Conservation (phyloP, 805 yeast species). For the Wickerhamiella qilinensis region DNA sequence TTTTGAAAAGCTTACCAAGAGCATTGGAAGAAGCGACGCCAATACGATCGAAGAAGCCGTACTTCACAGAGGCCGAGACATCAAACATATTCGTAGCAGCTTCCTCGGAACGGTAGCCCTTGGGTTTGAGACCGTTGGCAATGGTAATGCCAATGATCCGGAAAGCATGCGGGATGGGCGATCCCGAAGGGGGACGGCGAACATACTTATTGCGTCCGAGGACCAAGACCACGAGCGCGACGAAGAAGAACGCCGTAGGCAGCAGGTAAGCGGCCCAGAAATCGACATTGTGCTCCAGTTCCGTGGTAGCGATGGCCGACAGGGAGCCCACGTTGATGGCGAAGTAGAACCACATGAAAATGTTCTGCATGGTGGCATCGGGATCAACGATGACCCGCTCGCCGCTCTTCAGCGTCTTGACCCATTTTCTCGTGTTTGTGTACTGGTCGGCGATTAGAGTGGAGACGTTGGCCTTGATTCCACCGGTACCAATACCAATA, state of each 20-base stretch:
- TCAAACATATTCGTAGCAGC: not conserved
- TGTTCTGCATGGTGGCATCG: constrained; percentile 51
- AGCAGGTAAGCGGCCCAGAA: constrained; percentile 51
- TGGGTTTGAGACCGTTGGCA: constrained; percentile 27
- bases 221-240: constrained; percentile 37
- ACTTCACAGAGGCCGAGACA: not conserved
- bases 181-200: constrained; percentile 44
- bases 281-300: constrained; percentile 48
- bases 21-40: not conserved
- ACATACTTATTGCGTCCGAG: constrained; percentile 39
- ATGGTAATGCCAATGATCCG: constrained; percentile 28
- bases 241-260: constrained; percentile 52
- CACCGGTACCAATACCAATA: constrained; percentile 67
- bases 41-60: constrained; percentile 8
- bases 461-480: constrained; percentile 62
- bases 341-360: constrained; percentile 61
- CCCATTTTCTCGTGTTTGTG: constrained; percentile 42
- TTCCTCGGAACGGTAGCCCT: constrained; percentile 1
- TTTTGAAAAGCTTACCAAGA: constrained; percentile 1
- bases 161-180: constrained; percentile 41
- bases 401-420: constrained; percentile 43
- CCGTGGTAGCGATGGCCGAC: constrained; percentile 62
- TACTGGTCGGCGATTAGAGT: constrained; percentile 64
- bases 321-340: constrained; percentile 64
- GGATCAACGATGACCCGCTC: constrained; percentile 57